These are phyloP conservation scores for Colletotrichum sp. DNA, from an alignment of 2,329 filamentous ascomycete genomes.

Conservation along the genomic window DNA sequence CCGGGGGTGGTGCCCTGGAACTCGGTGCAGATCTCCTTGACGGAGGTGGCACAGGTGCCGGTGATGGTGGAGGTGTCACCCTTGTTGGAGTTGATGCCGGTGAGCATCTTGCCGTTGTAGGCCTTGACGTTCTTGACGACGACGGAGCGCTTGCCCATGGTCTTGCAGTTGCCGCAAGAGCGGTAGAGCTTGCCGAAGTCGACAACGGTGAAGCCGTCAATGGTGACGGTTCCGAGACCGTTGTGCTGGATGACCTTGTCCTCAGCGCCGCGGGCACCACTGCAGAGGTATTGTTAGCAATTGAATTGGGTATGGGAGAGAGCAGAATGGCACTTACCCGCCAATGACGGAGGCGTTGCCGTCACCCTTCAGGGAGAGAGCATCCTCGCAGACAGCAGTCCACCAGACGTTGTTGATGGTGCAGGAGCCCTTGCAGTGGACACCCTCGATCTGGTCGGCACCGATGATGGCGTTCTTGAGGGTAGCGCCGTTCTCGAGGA, in stretches of 20 bases:
- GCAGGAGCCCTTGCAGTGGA: conserved; percentile 50
- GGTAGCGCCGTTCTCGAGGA: conserved; percentile 45
- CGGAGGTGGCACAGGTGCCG: conserved; percentile 20
- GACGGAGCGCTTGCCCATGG: conserved; percentile 20
- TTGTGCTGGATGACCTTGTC: conserved; percentile 24
- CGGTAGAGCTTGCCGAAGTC: conserved; percentile 25
- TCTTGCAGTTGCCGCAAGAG: conserved; percentile 24
- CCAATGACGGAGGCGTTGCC: conserved; percentile 21
- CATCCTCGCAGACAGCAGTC: conserved; percentile 47
- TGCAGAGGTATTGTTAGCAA: neutral
- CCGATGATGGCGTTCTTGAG: conserved; percentile 53
- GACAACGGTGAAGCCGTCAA: conserved; percentile 19
- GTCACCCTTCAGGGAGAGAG: conserved; percentile 17
- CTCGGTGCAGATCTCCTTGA: conserved; percentile 23
- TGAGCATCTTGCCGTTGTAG: conserved; percentile 24
- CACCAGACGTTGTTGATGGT: conserved; percentile 55
- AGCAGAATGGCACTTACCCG: neutral
- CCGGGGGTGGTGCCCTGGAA: conserved; percentile 22
- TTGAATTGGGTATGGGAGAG: rapidly evolving
- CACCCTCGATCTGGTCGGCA: conserved; percentile 47
- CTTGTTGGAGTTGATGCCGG: conserved; percentile 24
- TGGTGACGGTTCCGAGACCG: conserved; percentile 22
- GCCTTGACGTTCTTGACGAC: conserved; percentile 24
- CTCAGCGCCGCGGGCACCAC: conserved; percentile 16
- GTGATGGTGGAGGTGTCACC: conserved; percentile 22